phyloP scores from a whole-genome alignment of 768 basidiomycete genomes.

The Roridomyces roridus region DNA sequence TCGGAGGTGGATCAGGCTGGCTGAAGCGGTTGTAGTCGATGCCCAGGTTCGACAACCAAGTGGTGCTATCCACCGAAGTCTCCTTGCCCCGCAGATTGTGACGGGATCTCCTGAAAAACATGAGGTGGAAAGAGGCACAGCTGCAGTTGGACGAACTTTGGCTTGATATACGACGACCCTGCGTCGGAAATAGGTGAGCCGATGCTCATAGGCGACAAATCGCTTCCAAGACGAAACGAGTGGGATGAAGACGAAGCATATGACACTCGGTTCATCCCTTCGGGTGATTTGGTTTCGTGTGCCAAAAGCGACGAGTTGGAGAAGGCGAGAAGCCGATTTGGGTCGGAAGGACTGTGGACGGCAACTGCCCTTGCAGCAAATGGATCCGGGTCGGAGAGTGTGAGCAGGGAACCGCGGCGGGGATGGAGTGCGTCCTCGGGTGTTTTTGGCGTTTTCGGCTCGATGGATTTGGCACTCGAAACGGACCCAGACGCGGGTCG shows the following conservation, averaged over 20 bases:
- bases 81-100: slow-evolving; percentile 25
- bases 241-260: slow-evolving; percentile 66
- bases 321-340: slow-evolving; percentile 57
- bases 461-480: slow-evolving; percentile 61
- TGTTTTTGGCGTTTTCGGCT: slow-evolving; percentile 54
- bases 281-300: slow-evolving; percentile 49
- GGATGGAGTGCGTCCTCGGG: slow-evolving; percentile 48
- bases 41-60: slow-evolving; percentile 5
- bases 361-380: slow-evolving; percentile 60
- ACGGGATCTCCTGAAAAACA: slow-evolving; percentile 22
- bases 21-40: slow-evolving; percentile 38
- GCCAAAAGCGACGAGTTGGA: slow-evolving; percentile 59
- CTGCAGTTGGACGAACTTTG: slow-evolving; percentile 21
- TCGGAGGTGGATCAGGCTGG: slow-evolving; percentile 36
- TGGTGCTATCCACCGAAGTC: not conserved
- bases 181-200: slow-evolving; percentile 16
- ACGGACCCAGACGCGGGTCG: slow-evolving; percentile 61
- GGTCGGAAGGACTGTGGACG: slow-evolving; percentile 48
- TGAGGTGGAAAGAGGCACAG: not conserved
- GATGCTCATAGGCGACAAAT: slow-evolving; percentile 30
- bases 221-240: slow-evolving; percentile 45
- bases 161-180: slow-evolving; percentile 17
- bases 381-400: slow-evolving; percentile 68
- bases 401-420: slow-evolving; percentile 60
- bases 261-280: slow-evolving; percentile 52